Base-by-base conservation (phyloP, 192 early-diverging fungal species). In the Backusella westeae region DNA sequence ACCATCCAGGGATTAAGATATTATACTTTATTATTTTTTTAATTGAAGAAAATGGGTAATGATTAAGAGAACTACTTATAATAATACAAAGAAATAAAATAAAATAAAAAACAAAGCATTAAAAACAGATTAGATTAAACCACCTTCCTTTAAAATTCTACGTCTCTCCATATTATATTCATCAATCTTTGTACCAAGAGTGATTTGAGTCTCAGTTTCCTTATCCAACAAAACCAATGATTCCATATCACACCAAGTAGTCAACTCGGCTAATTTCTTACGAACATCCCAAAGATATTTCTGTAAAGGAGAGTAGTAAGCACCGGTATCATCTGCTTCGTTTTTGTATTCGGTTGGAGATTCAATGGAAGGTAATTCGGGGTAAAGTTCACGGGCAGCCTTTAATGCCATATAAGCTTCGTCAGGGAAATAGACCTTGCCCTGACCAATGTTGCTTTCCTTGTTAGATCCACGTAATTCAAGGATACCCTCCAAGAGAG, bases 271-370 rank as follows among this genome's bases (percentile, higher is more conserved):
- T 3, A 83, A 15, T 63, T 71, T 67, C 19, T 71, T 52, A 23
- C 78, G 78, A 15, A 79, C 71, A 71, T 79, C 78, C 82, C 82
- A 83, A 63, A 83, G 56, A 36, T 77, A 83, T 17, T 63, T 66
- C 34, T 83, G 82, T 66, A 79, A 74, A 52, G 82, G 78, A 10
- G 77, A 72, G 67, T 79, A 83, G 4, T 73, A 76, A 21, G 81
- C 81, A 65, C 77, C 81, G 15, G 74, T 78, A 12, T 78, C 59
- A 70, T 82, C 81, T 23, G 73, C 53, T 38, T 72, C 52, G 29
- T 66, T 65, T 34, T 67, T 70, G 66, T 81, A 81, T 41, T 70
- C 35, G 1, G 70, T 72, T 19, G 82, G 82, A 10, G 71, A 69
- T 26, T 69, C 6, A 29, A 83, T 67, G 21, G 38, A 23, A 63